Base-by-base conservation (phyloP, 1,284 basidiomycete genomes). In the Cystobasidium sp. region DNA sequence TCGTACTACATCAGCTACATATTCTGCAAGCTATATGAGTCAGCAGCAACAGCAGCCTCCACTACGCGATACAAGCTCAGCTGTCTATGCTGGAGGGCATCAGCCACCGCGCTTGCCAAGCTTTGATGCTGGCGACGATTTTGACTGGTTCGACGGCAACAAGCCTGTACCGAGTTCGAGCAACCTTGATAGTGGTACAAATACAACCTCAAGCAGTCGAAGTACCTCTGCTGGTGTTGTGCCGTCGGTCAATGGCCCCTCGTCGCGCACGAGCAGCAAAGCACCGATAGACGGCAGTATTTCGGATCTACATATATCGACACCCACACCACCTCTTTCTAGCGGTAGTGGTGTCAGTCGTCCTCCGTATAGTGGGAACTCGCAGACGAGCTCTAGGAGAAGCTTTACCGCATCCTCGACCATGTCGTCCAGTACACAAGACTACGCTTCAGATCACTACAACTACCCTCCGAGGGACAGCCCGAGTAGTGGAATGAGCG, bases 101-200 rank as follows among this genome's bases (percentile, higher is more conserved):
- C 39, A 46, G 31, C 63, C 52, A 43, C 70, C 70, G 6, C 62
- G 70, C 4, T 43, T 73, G 62, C 70, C 70, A 43, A 73, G 70
- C 70, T 66, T 73, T 49, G 70, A 73, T 22, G 52, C 62, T 14
- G 58, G 59, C 6, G 70, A 53, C 18, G 70, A 66, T 18, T 66
- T 56, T 53, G 47, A 73, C 53, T 73, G 70, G 70, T 65, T 73
- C 55, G 70, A 62, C 20, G 46, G 64, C 64, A 66, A 53, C 31
- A 53, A 52, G 20, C 14, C 37, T 20, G 49, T 65, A 6, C 7
- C 46, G 14, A 41, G 41, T 4, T n/a, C 31, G n/a, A 63, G 46
- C 18, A 41, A 22, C 14, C 16, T n/a, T 8, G 61, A 63, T 31
- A 44, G 61, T 22, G 24, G 37, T 1, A 41, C 56, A n/a, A 61